Evolutionary conservation across 2,329 filamentous ascomycete genomes (phyloP), one percentile per base, ranked within the genome.

Genomic region (Elsinoe australis): DNA sequence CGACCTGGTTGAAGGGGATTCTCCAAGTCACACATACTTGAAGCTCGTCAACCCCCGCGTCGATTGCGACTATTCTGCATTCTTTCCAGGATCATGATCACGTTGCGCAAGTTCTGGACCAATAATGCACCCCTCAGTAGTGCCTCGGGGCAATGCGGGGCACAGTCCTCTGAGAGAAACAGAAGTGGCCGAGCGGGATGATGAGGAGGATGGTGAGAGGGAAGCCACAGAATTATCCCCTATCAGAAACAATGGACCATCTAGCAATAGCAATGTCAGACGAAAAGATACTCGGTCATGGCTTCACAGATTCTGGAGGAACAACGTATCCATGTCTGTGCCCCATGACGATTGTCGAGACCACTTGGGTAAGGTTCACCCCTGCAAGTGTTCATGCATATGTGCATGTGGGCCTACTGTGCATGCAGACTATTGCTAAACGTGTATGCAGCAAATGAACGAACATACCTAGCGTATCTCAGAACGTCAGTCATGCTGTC

Each of bases 391-490:
- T 12, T 29, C 44, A 31, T 48, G 39, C 39, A 44, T 9, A 6
- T 42, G n/a, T 28, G 21, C 38, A 12, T 44, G 39, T 26, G 36
- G 36, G 21, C 28, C 36, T 15, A 26, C 8, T 14, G 19, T 14
- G 18, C 21, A 26, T 26, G 21, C 22, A 41, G 12, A 14, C 34
- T 29, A 51, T 50, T 48, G 42, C 32, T 35, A 18, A 35, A 12
- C 12, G n/a, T 24, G 36, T 28, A 7, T 7, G 10, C 56, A 87
- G 83, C 84, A 29, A 74, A 87, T 48, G 83, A 88, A 64, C 72
- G 83, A 49, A 88, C 83, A 14, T 88, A 82, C 59, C 75, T 88
- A 14, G 81, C 75, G 22, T 87, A 87, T 61, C 71, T 87, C 22
- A 76, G 83, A 15, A 87, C 83, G 1, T 85, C 81, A 0, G 65